These are phyloP conservation scores for Zoysia japonica DNA, from an alignment of 176 grass and related monocot genomes.

Conservation along the genomic window DNA sequence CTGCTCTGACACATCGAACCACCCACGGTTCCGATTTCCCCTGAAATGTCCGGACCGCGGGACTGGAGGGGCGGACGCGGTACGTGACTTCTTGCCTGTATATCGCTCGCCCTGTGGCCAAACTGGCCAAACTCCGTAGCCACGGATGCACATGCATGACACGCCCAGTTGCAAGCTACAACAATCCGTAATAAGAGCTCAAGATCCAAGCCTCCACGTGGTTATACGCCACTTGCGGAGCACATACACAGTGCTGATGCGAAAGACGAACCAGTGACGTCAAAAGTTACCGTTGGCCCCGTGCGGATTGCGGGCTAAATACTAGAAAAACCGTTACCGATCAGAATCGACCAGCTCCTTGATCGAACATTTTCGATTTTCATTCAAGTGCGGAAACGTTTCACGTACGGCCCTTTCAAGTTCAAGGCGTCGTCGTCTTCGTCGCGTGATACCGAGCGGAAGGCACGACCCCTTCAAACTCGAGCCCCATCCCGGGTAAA, in stretches of 20 bases:
- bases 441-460: too few relatives aligned
- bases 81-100: too few relatives aligned
- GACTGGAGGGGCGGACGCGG: too few relatives aligned
- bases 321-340: neutral
- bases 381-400: too few relatives aligned
- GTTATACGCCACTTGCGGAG: neutral
- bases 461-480: constrained; percentile 25
- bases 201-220: neutral
- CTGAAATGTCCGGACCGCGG: too few relatives aligned
- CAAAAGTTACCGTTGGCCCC: constrained; percentile 4
- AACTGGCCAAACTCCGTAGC: too few relatives aligned
- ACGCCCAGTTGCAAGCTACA: neutral
- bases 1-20: neutral
- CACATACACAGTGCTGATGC: neutral
- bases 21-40: neutral
- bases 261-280: neutral
- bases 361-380: neutral
- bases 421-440: neutral
- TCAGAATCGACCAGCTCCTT: neutral
- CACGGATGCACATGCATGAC: neutral
- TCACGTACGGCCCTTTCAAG: too few relatives aligned
- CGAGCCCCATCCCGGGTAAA: too few relatives aligned
- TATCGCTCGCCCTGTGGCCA: too few relatives aligned
- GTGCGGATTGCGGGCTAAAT: neutral
- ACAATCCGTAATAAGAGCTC: neutral